Evolutionary conservation across 306 rosid genomes (phyloP), one percentile per base, ranked within the genome.

Genomic region (Glycine tomentella): DNA sequence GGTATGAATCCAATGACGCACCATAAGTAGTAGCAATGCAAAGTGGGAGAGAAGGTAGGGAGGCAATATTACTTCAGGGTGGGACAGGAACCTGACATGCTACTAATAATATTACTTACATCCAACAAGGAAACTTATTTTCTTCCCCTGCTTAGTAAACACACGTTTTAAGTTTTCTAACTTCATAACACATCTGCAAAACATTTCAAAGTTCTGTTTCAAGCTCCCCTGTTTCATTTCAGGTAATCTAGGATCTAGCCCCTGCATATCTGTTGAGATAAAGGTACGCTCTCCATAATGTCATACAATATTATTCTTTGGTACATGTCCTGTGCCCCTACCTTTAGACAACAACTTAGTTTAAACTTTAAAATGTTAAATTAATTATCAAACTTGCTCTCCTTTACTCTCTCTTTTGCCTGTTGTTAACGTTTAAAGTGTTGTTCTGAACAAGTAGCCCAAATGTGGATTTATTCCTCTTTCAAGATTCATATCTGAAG

Each of bases 391-490:
- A 38, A 38, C 44, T 4, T 38, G 4, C 44, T 72, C 55, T 56
- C 31, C 31, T 25, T 25, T 25, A 25, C 31, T 25, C 34, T 53
- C 14, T 63, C 57, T 66, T 25, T 76, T 38, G 49, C 65, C 53
- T 70, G 72, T 63, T 72, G 4, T n/a, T 53, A 53, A 73, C 82
- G 51, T 76, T 75, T 80, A 58, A 72, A 62, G 13, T 68, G 3
- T 81, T 72, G n/a, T 79, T 82, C 46, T 33, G 20, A 49, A 78
- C 86, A 83, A 73, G 69, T 78, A 96, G 98, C 97, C 99, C 70
- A 96, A 93, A 84, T 93, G 99, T 34, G 99, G 99, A 84, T 93
- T 93, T 80, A 90, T 93, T 75, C 97, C 99, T n/a, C 64, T 76
- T 77, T 90, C 99, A 81, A 90, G 85, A 77, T 92, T 88, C 81